Evolutionary conservation across 2,329 filamentous ascomycete species (phyloP).

Genomic region (Fusarium hainanense): DNA sequence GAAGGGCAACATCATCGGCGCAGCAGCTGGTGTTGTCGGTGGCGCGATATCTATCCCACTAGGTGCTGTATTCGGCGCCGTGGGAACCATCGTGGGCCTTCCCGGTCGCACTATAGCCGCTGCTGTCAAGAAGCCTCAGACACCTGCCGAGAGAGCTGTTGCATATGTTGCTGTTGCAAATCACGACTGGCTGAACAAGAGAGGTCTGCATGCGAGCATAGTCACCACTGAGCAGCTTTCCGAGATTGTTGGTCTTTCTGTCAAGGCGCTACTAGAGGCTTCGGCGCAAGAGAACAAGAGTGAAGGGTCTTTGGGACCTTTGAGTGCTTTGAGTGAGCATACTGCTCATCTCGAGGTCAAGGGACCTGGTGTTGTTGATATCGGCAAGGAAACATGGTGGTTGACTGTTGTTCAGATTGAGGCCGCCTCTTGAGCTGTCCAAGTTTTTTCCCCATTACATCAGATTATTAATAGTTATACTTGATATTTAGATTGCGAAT

Average conservation of each 20-base stretch:
- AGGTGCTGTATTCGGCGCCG: constrained; percentile 51
- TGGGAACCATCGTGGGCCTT: constrained; percentile 50
- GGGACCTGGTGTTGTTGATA: constrained; percentile 40
- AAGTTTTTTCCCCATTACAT: neutral
- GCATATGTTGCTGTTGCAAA: constrained; percentile 58
- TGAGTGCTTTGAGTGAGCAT: constrained; percentile 44
- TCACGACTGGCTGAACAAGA: constrained; percentile 55
- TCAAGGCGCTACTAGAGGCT: constrained; percentile 56
- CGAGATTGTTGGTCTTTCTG: constrained; percentile 43
- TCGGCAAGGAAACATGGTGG: constrained; percentile 51
- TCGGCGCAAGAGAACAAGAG: constrained; percentile 42
- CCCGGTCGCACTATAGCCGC: constrained; percentile 51
- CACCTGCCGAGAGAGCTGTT: constrained; percentile 54
- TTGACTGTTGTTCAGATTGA: constrained; percentile 47
- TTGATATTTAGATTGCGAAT: too few species aligned
- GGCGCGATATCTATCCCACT: constrained; percentile 56
- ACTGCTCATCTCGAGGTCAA: constrained; percentile 48
- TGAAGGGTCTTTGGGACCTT: constrained; percentile 27
- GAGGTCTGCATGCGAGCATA: constrained; percentile 54
- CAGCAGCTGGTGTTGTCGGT: constrained; percentile 51
- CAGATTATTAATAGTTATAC: too few species aligned
- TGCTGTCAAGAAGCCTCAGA: constrained; percentile 53
- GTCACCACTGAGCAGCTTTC: constrained; percentile 50
- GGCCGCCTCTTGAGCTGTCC: neutral
- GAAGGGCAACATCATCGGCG: constrained; percentile 55